Base-by-base conservation (phyloP, 2,329 filamentous ascomycete species). In the Chrysoporthe deuterocubensis region DNA sequence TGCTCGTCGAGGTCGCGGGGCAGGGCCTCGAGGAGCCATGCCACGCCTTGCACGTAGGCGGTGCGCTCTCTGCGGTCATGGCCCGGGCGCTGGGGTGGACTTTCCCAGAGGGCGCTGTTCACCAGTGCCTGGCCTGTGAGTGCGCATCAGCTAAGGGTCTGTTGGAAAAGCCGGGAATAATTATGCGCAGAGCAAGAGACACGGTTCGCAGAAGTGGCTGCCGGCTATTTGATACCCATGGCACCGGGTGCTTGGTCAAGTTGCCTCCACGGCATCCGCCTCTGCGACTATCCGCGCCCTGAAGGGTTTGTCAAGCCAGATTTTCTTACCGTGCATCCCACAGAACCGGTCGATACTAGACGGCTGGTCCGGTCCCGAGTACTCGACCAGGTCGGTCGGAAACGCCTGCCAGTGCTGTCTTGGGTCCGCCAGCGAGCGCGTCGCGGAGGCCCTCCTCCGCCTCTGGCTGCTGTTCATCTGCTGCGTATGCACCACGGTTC, bases 11-110 rank as follows among this genome's bases (percentile, higher is more conserved):
- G 82, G 62, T 90, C 81, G 1, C 77, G 69, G 0, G 90, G 90
- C 0, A 92, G 81, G 8, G 85, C 89, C 69, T 84, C 84, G n/a
- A 92, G 81, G 34, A 92, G 80, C 75, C 90, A 90, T 2, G 85
- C 84, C 4, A 90, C 77, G 67, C 87, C 85, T 72, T 91, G 87
- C 61, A 92, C 78, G 75, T 90, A 92, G 11, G 90, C 82, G 70
- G 87, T 86, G 37, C 89, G 83, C 62, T 86, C 85, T 34, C 44
- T 34, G 14, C 62, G 46, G 50, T 59, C 57, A n/a, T 32, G 13
- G 42, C 14, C 32, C 2, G 61, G 46, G 52, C 13, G 18, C 14
- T 60, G 60, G 42, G 52, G 40, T 4, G 32, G 60, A 40, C 42
- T 18, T 26, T 61, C 61, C 8, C 65, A 64, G 7, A 69, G 56